Base-by-base conservation (phyloP, 345 rosid genomes). In the Raphanus raphanistrum region DNA sequence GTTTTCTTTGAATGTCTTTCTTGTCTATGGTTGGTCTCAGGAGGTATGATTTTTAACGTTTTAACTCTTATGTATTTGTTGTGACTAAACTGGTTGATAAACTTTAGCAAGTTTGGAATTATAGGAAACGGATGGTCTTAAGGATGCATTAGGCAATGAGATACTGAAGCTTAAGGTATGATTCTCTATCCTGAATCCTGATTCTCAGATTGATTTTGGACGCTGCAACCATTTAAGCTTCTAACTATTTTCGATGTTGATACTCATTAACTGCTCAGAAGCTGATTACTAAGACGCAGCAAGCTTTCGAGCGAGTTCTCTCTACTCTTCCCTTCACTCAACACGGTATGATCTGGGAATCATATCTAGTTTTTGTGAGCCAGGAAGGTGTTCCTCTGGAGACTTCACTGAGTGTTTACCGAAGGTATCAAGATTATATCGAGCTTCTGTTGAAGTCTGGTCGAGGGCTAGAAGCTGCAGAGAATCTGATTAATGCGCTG, bases 71-170 rank as follows among this genome's bases (percentile, higher is more conserved):
- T 81, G 69, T 78, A 36, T 66, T 66, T 74, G 41, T 55, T 57
- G 50, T 76, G 32, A 33, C 27, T 36, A 12, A 67, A 32, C 60
- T 76, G 36, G 50, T 76, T 82, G 67, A 74, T 29, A 54, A 58
- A 75, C 70, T 50, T 82, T 68, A 68, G 45, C 64, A 6, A 35
- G 41, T 81, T 72, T 76, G 58, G 68, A 76, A 59, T 71, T 80
- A 62, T 76, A 92, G 98, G 96, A 92, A 80, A 88, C 87, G 8
- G 90, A 87, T 78, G 96, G 85, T 68, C 88, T 92, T 5, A 89
- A 79, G 78, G 82, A 71, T 80, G 89, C 89, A 69, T 33, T 90
- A 80, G 84, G 88, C 76, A 86, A 80, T 79, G 98, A 88, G 79
- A 86, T 92, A 75, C 66, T 79, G 68, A 92, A 89, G 77, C 88